phyloP scores from a whole-genome alignment of 371 early-diverging fungal species.

The Circinella umbellata region DNA sequence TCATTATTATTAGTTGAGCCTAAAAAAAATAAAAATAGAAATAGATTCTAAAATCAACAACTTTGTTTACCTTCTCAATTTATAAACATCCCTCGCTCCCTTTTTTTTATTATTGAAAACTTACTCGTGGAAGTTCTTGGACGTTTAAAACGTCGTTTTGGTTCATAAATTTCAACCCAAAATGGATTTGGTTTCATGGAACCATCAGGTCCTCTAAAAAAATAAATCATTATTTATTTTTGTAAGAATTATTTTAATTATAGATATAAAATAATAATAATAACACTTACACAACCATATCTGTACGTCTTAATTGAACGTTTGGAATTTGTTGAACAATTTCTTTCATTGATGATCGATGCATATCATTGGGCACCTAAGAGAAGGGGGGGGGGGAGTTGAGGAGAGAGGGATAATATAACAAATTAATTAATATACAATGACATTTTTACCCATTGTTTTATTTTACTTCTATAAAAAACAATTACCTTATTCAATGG shows the following conservation, averaged over 20 bases:
- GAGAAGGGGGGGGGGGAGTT: too few species aligned
- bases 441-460: too few species aligned
- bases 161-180: constrained; percentile 23
- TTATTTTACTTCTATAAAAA: too few species aligned
- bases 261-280: background rate
- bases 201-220: constrained; percentile 18
- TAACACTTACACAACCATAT: constrained; percentile 17
- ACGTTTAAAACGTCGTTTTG: constrained; percentile 11
- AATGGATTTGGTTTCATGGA: constrained; percentile 20
- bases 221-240: background rate
- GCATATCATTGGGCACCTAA: constrained; percentile 16
- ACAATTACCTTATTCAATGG: too few species aligned
- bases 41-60: too few species aligned
- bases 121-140: background rate
- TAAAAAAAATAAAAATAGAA: too few species aligned
- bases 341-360: constrained; percentile 15
- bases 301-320: constrained; percentile 17
- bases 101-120: background rate
- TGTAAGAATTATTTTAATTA: background rate
- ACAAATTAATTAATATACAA: too few species aligned
- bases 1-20: background rate
- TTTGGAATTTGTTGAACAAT: constrained; percentile 20
- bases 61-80: too few species aligned
- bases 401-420: too few species aligned
- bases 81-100: too few species aligned